Base-by-base conservation (phyloP, 2,329 filamentous ascomycete genomes). In the Rhynchosporium graminicola region DNA sequence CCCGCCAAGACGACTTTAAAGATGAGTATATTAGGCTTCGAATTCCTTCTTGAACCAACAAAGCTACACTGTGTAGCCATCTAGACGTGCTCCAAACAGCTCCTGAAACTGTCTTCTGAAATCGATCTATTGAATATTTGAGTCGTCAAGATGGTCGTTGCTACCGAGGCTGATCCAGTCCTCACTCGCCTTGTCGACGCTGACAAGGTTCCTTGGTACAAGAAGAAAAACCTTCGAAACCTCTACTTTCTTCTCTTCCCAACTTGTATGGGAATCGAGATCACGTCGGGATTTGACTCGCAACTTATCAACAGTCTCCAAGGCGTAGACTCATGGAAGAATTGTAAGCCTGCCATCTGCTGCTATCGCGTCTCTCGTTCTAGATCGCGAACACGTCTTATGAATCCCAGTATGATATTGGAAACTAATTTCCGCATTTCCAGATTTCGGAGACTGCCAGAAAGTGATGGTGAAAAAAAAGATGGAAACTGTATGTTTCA, bases 281-380 rank as follows among this genome's bases (percentile, higher is more conserved):
- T 82, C 50, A 83, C 81, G 0, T 82, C 79, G 13, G 81, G 80
- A 0, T 84, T 83, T 61, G 81, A 84, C 66, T 81, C 79, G 3
- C 80, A 77, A 28, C 76, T 81, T 71, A 78, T 80, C 70, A 80
- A 80, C 62, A 75, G 75, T 42, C 68, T 80, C 6, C 77, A 80
- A 63, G 65, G 73, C 6, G 64, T 77, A 31, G 61, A 67, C 2
- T 65, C 69, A 7, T 77, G 72, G 72, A 71, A 75, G 46, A 69
- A 69, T 13, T 77, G 65, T 67, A 45, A 61, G 65, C n/a, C n/a
- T 12, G 3, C 20, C 6, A 46, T 8, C 15, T 8, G 3, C 43
- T 20, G 43, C 13, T 45, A n/a, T 20, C 8, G 13, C 20, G 15
- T 4, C 15, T 20, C 40, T 4, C 40, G 40, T 13, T 15, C 20